Base-by-base conservation (phyloP, 169 alveolate species). In the Cryptosporidium bovis region DNA sequence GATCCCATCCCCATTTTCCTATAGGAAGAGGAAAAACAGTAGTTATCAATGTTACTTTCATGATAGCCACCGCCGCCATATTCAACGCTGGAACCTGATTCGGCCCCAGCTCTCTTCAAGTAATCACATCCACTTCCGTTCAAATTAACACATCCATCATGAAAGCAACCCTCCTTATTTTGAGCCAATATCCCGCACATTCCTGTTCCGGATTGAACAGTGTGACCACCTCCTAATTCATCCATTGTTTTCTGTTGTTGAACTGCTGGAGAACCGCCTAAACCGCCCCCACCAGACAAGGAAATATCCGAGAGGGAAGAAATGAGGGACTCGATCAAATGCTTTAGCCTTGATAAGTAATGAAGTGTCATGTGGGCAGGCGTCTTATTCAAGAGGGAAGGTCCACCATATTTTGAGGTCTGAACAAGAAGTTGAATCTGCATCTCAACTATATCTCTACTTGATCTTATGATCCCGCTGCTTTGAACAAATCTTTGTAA, bases 281-380 rank as follows among this genome's bases (percentile, higher is more conserved):
- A 29, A 15, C 29, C 33, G 48, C 48, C 27, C 27, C 27, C 48
- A 1, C 48, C 4, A 8, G 48, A 8, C 34, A n/a, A 51, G 44
- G 68, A 53, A 36, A 56, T 51, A 51, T 18, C 51, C 1, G 83
- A 31, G 62, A 44, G 56, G n/a, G 83, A 69, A 18, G 83, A 51
- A 8, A 51, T 24, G 36, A 69, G 56, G 16, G 83, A 51, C n/a
- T 69, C 83, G 48, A 69, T 55, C 29, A 69, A 55, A 24, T 69
- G 83, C 24, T 69, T 69, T 13, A 69, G 56, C 29, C 83, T 27
- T 16, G 83, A 69, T 6, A 69, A 16, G 44, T 69, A 69, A 18
- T 69, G 83, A 3, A 69, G 40, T 8, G 83, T 69, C 83, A 69
- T 69, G 24, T 69, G 83, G 20, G 83, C 83, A 24, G 83, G 83